phyloP scores from a whole-genome alignment of 306 rosid species.

The Fragaria ananassa region DNA sequence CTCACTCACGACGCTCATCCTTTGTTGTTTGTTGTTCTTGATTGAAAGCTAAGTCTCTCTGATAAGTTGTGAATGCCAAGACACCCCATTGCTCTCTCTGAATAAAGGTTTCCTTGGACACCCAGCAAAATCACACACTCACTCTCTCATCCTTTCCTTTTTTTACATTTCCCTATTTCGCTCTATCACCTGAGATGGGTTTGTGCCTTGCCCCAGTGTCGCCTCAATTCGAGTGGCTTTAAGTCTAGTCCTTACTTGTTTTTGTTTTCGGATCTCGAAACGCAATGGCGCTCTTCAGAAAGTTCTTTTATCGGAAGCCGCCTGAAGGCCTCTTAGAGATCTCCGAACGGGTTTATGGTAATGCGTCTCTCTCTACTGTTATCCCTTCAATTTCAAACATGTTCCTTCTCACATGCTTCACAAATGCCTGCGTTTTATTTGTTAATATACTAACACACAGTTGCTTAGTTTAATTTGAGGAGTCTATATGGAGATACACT shows the following conservation, averaged over 20 bases:
- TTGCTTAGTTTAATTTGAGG: background rate
- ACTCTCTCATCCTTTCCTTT: slow-evolving; percentile 31
- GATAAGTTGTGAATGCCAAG: slow-evolving; percentile 55
- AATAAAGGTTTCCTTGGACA: slow-evolving; percentile 38
- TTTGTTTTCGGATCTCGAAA: slow-evolving; percentile 46
- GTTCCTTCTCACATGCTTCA: background rate
- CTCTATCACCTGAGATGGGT: slow-evolving; percentile 10
- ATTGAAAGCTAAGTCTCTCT: slow-evolving; percentile 78
- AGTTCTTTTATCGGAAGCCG: slow-evolving; percentile 92
- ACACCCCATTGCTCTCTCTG: slow-evolving; percentile 20
- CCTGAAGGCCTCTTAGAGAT: slow-evolving; percentile 97
- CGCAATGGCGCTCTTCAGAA: slow-evolving; percentile 80
- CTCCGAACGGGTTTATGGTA: slow-evolving; percentile 94
- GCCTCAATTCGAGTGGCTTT: slow-evolving; percentile 30
- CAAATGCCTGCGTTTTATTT: background rate
- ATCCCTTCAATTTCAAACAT: slow-evolving; percentile 14
- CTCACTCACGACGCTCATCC: slow-evolving; percentile 16
- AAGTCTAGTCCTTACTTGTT: background rate
- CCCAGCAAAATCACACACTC: slow-evolving; percentile 69
- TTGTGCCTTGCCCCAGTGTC: slow-evolving; percentile 41
- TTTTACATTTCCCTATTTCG: background rate
- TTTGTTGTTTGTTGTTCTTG: slow-evolving; percentile 28
- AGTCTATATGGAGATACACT: background rate
- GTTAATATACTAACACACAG: background rate
- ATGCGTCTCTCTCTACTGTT: slow-evolving; percentile 27